Base-by-base conservation (phyloP, 441 rosid genomes). In the Adansonia madagascariensis region DNA sequence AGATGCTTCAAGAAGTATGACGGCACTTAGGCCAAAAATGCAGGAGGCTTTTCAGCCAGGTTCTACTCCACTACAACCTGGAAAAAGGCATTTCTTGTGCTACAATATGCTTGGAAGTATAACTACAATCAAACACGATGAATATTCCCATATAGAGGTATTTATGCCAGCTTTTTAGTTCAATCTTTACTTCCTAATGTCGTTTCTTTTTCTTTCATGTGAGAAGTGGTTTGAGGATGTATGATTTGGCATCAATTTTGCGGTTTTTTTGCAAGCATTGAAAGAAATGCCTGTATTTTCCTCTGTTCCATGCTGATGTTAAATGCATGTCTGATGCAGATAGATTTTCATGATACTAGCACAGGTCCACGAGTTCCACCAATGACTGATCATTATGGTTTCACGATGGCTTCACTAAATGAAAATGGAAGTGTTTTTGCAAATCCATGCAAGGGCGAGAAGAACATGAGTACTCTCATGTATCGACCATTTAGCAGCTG, bases 1-100 rank as follows among this genome's bases (percentile, higher is more conserved):
- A 47, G 89, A 83, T 75, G 76, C 79, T 77, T 64, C 49, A 18
- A 82, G 80, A 77, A 78, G 80, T 80, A 62, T 53, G 66, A 75
- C 53, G 59, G 43, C 81, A 78, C 82, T 88, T 53, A 88, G 86
- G 87, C 80, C 83, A 60, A 94, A 87, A 82, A 88, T 92, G 94
- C 99, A 94, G 84, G 94, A 82, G 52, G 87, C 99, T 77, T 95
- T 95, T 84, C 99, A 95, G 89, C 94, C 97, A 53, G 97, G 97
- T 78, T 85, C 94, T 17, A 92, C 97, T 77, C 97, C 95, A 74
- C 56, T 52, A 11, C 92, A 88, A 79, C 83, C 88, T 41, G 98
- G 97, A 20, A 91, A 92, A 80, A 83, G 97, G 84, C 86, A 86
- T 73, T 92, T 95, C 80, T 81, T 95, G 89, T 91, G 98, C 85